A percentile compares a stretch with the other conserved stretches of the same genome.
phyloP scores from a whole-genome alignment of 768 basidiomycete species.

The Mycena metata region DNA sequence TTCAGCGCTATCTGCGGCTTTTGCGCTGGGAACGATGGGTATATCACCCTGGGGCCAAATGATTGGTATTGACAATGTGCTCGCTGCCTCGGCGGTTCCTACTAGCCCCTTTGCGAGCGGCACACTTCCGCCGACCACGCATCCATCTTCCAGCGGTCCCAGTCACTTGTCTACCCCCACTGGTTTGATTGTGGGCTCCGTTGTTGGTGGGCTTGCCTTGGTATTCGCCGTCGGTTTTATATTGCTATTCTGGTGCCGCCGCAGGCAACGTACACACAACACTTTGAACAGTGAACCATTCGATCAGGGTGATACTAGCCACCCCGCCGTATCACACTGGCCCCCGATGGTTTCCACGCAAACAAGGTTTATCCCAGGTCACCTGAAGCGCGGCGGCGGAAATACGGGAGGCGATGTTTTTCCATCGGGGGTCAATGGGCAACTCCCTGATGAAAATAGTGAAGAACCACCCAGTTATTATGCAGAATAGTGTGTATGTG shows the following conservation, averaged over 20 bases:
- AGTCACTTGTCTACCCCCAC: too few relatives aligned
- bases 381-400: too few relatives aligned
- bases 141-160: too few relatives aligned
- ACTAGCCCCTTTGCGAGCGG: conserved; percentile 2
- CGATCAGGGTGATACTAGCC: too few relatives aligned
- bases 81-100: conserved; percentile 18
- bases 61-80: not conserved
- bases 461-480: too few relatives aligned
- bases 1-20: not conserved
- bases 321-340: too few relatives aligned
- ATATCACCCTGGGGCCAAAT: conserved; percentile 10
- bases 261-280: not conserved
- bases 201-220: conserved; percentile 1
- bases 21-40: conserved; percentile 1
- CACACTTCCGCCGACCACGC: not conserved
- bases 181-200: not conserved
- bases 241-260: conserved; percentile 12
- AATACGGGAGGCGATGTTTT: too few relatives aligned
- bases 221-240: not conserved
- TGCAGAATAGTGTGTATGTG: too few relatives aligned
- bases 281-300: not conserved
- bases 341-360: too few relatives aligned
- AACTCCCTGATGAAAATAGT: too few relatives aligned
- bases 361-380: too few relatives aligned
- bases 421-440: too few relatives aligned